Conservation (phyloP, 208 protist species). For the Acanthamoeba culbertsoni region DNA sequence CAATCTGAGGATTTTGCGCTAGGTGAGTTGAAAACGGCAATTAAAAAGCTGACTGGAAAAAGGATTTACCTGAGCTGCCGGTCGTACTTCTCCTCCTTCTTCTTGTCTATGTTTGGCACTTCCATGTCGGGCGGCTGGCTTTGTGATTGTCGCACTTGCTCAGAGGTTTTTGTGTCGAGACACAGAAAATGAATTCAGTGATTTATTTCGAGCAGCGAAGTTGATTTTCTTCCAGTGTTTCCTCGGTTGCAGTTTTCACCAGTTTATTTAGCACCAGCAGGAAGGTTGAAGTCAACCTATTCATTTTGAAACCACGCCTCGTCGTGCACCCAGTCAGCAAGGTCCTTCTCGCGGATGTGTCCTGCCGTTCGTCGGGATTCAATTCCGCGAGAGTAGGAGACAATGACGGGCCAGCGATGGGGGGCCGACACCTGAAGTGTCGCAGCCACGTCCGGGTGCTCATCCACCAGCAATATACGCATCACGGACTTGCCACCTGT, state of each 20-base stretch:
- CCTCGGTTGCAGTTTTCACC: neutral
- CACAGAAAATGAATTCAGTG: neutral
- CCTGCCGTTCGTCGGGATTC: neutral
- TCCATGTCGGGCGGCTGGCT: neutral
- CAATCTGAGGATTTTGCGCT: too few species aligned
- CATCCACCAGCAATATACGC: neutral
- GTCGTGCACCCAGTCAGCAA: neutral
- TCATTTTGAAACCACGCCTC: neutral
- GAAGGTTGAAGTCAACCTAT: too few species aligned
- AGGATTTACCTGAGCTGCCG: constrained; percentile 85
- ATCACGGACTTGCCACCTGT: neutral
- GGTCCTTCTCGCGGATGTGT: neutral
- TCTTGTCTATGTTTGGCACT: constrained; percentile 30
- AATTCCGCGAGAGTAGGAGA: neutral
- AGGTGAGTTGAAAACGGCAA: too few species aligned
- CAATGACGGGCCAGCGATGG: neutral
- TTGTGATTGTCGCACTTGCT: neutral
- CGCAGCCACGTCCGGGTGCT: neutral
- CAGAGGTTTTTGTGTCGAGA: neutral
- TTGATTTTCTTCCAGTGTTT: neutral
- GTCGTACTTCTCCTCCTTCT: constrained; percentile 87
- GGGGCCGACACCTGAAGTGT: neutral
- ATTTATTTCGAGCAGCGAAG: neutral
- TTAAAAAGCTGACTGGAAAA: neutral
- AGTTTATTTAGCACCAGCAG: neutral